A percentile compares a stretch with the other conserved stretches of the same genome.
phyloP scores from a whole-genome alignment of 306 rosid species.

The Ormosia emarginata region DNA sequence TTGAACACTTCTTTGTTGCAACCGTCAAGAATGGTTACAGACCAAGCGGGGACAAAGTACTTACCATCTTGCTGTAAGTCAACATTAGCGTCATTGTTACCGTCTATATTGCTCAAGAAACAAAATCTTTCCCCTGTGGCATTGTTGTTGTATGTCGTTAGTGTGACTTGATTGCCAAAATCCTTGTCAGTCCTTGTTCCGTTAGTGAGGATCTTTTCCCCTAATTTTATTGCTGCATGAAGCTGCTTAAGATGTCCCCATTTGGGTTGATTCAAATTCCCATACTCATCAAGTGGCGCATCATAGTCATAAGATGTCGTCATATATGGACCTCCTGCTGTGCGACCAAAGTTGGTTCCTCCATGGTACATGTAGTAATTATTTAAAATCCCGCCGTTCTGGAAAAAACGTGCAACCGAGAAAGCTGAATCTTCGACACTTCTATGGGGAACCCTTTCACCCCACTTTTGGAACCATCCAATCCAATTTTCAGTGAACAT shows the following conservation, averaged over 20 bases:
- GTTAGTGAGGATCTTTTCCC: neutral
- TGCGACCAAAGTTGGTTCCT: neutral
- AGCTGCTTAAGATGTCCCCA: constrained; percentile 40
- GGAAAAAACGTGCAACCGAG: neutral
- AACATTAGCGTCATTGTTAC: neutral
- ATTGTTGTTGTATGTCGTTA: neutral
- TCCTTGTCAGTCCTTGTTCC: neutral
- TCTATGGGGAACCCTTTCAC: neutral
- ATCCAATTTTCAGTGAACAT: constrained; percentile 39
- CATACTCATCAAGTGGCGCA: constrained; percentile 39
- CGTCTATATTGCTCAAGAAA: neutral
- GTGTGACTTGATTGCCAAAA: neutral
- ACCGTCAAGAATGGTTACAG: constrained; percentile 20
- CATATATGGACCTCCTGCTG: constrained; percentile 18
- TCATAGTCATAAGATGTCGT: neutral
- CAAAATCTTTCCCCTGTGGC: neutral
- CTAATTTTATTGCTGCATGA: neutral
- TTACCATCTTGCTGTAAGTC: neutral
- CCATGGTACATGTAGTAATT: neutral
- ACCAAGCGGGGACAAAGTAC: constrained; percentile 20
- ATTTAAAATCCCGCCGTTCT: neutral
- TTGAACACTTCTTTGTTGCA: constrained; percentile 26
- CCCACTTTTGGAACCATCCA: neutral
- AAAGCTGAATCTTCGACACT: neutral
- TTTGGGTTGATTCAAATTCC: constrained; percentile 33